Conservation (phyloP, 345 rosid species). For the Boechera stricta region DNA sequence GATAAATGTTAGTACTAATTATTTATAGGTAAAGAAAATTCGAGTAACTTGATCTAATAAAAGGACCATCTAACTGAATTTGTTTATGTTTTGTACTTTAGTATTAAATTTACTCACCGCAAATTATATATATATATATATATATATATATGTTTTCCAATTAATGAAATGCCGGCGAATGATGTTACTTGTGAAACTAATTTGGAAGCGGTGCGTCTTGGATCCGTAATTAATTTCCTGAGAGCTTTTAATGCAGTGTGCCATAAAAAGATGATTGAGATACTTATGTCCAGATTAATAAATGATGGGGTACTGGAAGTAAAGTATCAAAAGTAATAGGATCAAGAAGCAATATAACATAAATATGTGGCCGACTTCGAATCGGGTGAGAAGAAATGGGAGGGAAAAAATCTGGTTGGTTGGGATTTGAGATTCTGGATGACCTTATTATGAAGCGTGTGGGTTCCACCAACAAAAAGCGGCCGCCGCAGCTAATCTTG, state of each 20-base stretch:
- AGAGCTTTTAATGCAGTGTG: conserved; percentile 1
- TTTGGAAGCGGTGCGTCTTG: conserved; percentile 13
- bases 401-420: conserved; percentile 49
- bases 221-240: not conserved
- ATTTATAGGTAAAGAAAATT: not conserved
- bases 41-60: not conserved
- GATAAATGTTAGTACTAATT: not conserved
- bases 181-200: conserved; percentile 12
- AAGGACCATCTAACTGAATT: not conserved
- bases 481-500: conserved; percentile 53
- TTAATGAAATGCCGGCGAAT: conserved; percentile 19
- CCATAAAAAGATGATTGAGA: not conserved
- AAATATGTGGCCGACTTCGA: conserved; percentile 33
- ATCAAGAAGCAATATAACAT: not conserved
- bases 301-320: not conserved
- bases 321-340: not conserved
- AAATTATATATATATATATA: too few species aligned
- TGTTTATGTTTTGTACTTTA: not conserved
- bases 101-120: too few species aligned
- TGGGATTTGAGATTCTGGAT: conserved; percentile 51
- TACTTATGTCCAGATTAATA: too few species aligned
- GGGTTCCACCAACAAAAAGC: conserved; percentile 61
- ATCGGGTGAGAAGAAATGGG: conserved; percentile 31
- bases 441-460: conserved; percentile 40
- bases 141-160: not conserved